Evolutionary conservation across 2,329 filamentous ascomycete genomes (phyloP), one percentile per base, ranked within the genome.

Genomic region (Pyrenochaeta sp.): DNA sequence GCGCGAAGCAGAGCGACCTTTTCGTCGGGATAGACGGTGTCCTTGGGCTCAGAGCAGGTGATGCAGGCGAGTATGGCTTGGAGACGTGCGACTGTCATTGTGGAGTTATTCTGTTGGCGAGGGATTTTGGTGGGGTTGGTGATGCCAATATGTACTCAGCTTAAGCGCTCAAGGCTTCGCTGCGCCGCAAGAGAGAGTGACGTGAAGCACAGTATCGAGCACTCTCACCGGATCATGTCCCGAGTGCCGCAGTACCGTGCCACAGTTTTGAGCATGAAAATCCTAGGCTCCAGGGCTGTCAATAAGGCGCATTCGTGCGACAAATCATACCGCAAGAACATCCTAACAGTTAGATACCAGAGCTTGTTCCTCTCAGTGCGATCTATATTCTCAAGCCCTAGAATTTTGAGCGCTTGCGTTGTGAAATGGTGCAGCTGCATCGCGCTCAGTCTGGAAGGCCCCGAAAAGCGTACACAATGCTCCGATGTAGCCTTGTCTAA

Each of bases 31-130:
- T 50, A 56, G 36, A 43, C 45, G 27, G n/a, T 12, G 39, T 43
- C 28, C 10, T 28, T 19, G 8, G 49, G 27, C 15, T 57, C 47
- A 30, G 39, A 25, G 54, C 66, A 62, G 6, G 56, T 43, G 8
- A 69, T 27, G 52, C 61, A 66, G 28, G 43, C 48, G 34, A 65
- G 19, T n/a, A 68, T 34, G 2, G 65, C 56, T 46, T 64, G 54
- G 8, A 71, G 36, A 22, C 56, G 44, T 44, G 53, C 27, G 19
- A 50, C 8, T 1, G 59, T 46, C 62, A 65, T 63, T 12, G 2
- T 44, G 42, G 24, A 44, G 42, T 30, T 43, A 9, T 43, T 19
- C 7, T 44, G 42, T 30, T 10, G 12, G 13, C 5, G 42, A 13
- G n/a, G 22, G 5, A 27, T 28, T 50, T 57, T 19, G 0, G 24